These are phyloP conservation scores for Salvia miltiorrhiza DNA, from an alignment of 257 asterid genomes.

Conservation along the genomic window DNA sequence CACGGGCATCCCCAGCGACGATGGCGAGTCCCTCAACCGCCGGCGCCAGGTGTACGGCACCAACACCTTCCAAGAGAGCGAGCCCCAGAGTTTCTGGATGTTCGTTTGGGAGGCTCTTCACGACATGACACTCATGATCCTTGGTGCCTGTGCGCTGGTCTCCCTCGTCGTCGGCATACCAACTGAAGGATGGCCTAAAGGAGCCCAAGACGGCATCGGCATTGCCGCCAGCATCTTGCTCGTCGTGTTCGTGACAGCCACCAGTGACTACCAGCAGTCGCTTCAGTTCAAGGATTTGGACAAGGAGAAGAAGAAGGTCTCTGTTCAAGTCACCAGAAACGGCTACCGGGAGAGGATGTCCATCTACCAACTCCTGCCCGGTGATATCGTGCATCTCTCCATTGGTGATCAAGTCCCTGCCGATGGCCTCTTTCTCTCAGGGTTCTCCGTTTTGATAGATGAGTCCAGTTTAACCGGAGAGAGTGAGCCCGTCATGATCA, in stretches of 20 bases:
- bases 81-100: constrained; percentile 61
- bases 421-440: constrained; percentile 80
- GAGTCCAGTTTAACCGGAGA: constrained; percentile 94
- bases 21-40: constrained; percentile 32
- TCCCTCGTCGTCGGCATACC: constrained; percentile 81
- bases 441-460: constrained; percentile 72
- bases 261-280: constrained; percentile 87
- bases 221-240: constrained; percentile 78
- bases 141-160: constrained; percentile 73
- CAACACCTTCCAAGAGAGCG: constrained; percentile 60
- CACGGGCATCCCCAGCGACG: constrained; percentile 49
- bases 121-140: constrained; percentile 93
- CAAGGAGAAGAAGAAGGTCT: constrained; percentile 85
- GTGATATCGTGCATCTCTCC: constrained; percentile 83
- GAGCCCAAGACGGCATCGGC: constrained; percentile 97
- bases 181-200: constrained; percentile 94
- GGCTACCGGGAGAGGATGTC: constrained; percentile 77
- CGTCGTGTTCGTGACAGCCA: constrained; percentile 90
- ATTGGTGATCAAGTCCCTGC: constrained; percentile 98
- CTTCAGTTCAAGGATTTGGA: constrained; percentile 85
- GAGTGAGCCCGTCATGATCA: constrained; percentile 81
- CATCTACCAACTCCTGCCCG: constrained; percentile 64
- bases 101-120: constrained; percentile 94
- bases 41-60: constrained; percentile 59
- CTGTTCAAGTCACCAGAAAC: constrained; percentile 75